A percentile compares a stretch with the other conserved stretches of the same genome.
phyloP scores from a whole-genome alignment of 148 eudicot species.

The Cornus kousa region DNA sequence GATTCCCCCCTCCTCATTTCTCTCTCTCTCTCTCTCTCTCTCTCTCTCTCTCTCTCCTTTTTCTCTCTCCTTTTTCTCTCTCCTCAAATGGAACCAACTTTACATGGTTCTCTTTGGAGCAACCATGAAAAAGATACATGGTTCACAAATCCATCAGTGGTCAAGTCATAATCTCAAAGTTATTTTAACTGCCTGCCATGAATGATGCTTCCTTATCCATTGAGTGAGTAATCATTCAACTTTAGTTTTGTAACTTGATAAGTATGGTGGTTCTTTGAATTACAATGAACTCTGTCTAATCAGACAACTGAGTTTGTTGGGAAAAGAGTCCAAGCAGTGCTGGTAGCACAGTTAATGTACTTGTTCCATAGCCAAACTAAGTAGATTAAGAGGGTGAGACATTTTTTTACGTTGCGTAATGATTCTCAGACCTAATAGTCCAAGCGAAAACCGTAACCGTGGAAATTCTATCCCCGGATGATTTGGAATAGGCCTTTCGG shows the following conservation, averaged over 20 bases:
- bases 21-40: too few species aligned
- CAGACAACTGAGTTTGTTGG: not conserved
- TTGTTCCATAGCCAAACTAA: not conserved
- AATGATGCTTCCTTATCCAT: conserved; percentile 12
- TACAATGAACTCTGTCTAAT: not conserved
- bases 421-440: too few species aligned
- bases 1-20: too few species aligned
- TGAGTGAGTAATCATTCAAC: conserved; percentile 4
- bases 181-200: conserved; percentile 17
- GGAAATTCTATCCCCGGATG: too few species aligned
- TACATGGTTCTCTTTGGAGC: conserved; percentile 32
- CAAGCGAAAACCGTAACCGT: too few species aligned
- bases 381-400: not conserved
- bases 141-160: conserved; percentile 34
- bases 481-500: too few species aligned
- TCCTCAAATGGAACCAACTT: conserved; percentile 31
- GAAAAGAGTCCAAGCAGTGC: not conserved
- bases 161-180: conserved; percentile 29
- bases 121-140: conserved; percentile 22
- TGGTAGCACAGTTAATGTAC: not conserved
- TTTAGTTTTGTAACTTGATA: conserved; percentile 18
- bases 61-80: too few species aligned
- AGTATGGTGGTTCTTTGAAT: conserved; percentile 7
- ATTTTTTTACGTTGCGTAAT: too few species aligned
- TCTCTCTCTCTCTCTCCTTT: too few species aligned